These are phyloP conservation scores for Hanseniaspora nectarophila DNA, from an alignment of 805 yeast genomes.

Conservation along the genomic window DNA sequence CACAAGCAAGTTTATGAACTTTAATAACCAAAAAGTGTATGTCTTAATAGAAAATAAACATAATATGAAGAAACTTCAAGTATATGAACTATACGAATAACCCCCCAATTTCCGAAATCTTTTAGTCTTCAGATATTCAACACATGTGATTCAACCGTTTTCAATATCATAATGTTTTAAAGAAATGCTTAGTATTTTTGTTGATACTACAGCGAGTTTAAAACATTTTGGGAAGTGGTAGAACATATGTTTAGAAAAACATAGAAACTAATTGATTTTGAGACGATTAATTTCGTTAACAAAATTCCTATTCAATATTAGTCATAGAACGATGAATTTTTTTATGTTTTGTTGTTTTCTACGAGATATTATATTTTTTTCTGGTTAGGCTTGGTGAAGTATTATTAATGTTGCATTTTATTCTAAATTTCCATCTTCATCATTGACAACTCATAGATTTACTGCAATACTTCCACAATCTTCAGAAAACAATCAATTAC, in stretches of 20 bases:
- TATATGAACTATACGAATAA: not conserved
- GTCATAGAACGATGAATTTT: not conserved
- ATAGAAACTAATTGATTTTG: not conserved
- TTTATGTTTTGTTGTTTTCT: not conserved
- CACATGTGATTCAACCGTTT: not conserved
- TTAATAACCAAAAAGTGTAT: no score
- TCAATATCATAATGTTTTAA: not conserved
- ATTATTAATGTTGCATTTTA: no score
- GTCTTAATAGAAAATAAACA: not conserved
- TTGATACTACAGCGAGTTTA: not conserved
- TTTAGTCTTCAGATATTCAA: not conserved
- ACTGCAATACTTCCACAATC: not conserved
- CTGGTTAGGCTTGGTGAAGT: no score
- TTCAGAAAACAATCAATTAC: not conserved
- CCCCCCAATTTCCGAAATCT: not conserved
- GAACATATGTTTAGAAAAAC: not conserved
- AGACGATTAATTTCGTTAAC: not conserved
- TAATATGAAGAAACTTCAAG: not conserved
- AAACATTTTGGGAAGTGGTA: not conserved
- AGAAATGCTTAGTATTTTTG: not conserved
- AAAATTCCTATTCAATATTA: not conserved
- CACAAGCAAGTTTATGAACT: no score
- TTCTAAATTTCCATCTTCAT: no score
- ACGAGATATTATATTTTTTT: not conserved
- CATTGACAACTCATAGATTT: not conserved